phyloP scores from a whole-genome alignment of 2,329 filamentous ascomycete genomes.

The Emergomyces orientalis region DNA sequence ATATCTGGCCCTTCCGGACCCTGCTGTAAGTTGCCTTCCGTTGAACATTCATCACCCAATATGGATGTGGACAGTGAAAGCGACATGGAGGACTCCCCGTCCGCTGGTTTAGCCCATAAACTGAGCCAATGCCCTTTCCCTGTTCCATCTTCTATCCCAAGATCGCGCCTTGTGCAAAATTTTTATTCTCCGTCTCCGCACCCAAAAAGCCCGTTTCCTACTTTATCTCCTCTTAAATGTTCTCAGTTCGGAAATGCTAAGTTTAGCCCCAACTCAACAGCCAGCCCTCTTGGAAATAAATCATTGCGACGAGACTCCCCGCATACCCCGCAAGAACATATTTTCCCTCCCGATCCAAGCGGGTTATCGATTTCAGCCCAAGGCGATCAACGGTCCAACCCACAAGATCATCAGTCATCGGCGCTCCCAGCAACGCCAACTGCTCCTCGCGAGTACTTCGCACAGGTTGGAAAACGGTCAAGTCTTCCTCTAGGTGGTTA shows the following conservation, averaged over 20 bases:
- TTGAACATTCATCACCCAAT: constrained; percentile 21
- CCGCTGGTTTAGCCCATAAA: constrained; percentile 22
- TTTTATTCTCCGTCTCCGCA: constrained; percentile 35
- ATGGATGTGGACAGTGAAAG: constrained; percentile 26
- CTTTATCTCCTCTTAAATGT: constrained; percentile 15
- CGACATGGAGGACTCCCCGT: constrained; percentile 26
- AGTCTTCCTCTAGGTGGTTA: constrained; percentile 61
- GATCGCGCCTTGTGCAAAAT: constrained; percentile 32
- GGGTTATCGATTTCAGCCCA: constrained; percentile 69
- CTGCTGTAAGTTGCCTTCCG: constrained; percentile 31
- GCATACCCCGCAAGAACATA: constrained; percentile 67
- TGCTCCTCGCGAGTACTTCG: constrained; percentile 49
- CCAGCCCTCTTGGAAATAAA: constrained; percentile 51
- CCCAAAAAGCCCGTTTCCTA: constrained; percentile 28
- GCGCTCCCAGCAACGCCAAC: constrained; percentile 76
- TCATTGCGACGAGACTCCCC: constrained; percentile 50
- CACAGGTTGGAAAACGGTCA: constrained; percentile 51
- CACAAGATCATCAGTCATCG: constrained; percentile 35
- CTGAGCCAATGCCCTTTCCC: constrained; percentile 27
- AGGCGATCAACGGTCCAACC: constrained; percentile 33
- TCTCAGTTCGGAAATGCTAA: constrained; percentile 43
- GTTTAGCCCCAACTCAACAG: constrained; percentile 43
- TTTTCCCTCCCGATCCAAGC: constrained; percentile 70
- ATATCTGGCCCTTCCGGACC: constrained; percentile 25
- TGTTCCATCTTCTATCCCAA: constrained; percentile 28